A percentile compares a stretch with the other conserved stretches of the same genome.
Conservation (phyloP, 352 stramenopile genomes). For the Thalassiosira sp. region DNA sequence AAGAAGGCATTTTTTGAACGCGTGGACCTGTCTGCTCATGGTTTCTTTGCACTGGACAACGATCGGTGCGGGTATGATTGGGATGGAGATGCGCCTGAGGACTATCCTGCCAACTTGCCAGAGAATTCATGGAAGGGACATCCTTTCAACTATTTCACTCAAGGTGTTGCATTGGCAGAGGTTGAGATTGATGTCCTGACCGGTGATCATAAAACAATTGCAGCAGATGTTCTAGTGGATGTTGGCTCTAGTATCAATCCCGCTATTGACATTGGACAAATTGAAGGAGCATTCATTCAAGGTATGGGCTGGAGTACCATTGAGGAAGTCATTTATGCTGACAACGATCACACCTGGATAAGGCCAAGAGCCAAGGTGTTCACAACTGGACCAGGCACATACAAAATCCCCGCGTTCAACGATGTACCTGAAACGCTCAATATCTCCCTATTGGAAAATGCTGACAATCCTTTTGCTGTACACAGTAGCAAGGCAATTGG, state of each 20-base stretch:
- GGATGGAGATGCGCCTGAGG: slow-evolving; percentile 79
- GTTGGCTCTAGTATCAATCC: slow-evolving; percentile 95
- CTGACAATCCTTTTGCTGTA: slow-evolving; percentile 92
- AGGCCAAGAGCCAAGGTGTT: slow-evolving; percentile 89
- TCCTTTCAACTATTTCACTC: slow-evolving; percentile 95
- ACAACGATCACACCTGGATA: slow-evolving; percentile 92
- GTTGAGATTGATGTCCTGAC: slow-evolving; percentile 95
- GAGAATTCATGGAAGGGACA: slow-evolving; percentile 89
- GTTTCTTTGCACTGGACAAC: slow-evolving; percentile 92
- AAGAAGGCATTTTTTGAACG: slow-evolving; percentile 90
- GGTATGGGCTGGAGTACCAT: slow-evolving; percentile 93
- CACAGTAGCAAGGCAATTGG: slow-evolving; percentile 95
- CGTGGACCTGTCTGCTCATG: slow-evolving; percentile 93
- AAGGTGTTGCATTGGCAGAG: slow-evolving; percentile 89
- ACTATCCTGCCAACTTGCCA: slow-evolving; percentile 49
- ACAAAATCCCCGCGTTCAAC: slow-evolving; percentile 97
- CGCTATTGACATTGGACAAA: slow-evolving; percentile 96
- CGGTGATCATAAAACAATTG: slow-evolving; percentile 86
- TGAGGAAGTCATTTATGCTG: slow-evolving; percentile 93
- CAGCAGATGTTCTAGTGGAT: slow-evolving; percentile 72
- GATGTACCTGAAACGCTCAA: slow-evolving; percentile 93
- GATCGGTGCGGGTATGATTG: slow-evolving; percentile 93
- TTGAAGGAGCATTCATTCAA: slow-evolving; percentile 96
- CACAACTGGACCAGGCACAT: slow-evolving; percentile 92
- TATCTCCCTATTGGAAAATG: slow-evolving; percentile 91